Evolutionary conservation across 768 basidiomycete genomes (phyloP).

Genomic region (Naematelia aurantialba): DNA sequence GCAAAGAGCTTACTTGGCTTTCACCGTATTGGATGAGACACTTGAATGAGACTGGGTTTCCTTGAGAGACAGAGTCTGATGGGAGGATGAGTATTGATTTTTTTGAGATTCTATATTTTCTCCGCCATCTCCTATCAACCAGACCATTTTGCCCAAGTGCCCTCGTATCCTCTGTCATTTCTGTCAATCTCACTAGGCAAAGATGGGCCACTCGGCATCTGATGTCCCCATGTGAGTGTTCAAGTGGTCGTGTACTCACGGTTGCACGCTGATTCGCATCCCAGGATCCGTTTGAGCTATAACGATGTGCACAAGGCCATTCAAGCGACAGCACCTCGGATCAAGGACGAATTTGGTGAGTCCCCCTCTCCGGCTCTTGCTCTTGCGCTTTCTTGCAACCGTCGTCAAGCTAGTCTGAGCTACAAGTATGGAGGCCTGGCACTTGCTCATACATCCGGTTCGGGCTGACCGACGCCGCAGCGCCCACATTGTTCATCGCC

Average conservation of each 20-base stretch:
- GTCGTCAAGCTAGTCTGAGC: too few species aligned
- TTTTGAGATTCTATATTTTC: too few species aligned
- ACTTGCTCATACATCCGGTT: background rate
- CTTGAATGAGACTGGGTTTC: background rate
- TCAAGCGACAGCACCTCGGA: constrained; percentile 61
- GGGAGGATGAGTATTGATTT: too few species aligned
- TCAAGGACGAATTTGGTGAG: constrained; percentile 66
- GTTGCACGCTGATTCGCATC: background rate
- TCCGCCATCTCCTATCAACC: too few species aligned
- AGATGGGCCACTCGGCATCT: constrained; percentile 20
- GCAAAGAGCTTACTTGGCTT: too few species aligned
- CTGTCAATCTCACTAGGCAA: too few species aligned
- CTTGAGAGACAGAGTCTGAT: too few species aligned
- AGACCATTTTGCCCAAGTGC: too few species aligned
- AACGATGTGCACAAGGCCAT: constrained; percentile 88
- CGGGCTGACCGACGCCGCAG: constrained; percentile 9
- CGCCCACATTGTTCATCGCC: constrained; percentile 43
- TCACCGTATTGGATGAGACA: background rate
- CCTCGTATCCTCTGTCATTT: too few species aligned
- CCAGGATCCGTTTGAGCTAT: constrained; percentile 65
- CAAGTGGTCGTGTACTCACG: background rate
- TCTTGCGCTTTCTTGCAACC: too few species aligned
- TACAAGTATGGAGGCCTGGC: too few species aligned
- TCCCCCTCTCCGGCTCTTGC: constrained; percentile 4
- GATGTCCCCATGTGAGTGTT: constrained; percentile 21